Percentiles rank a stretch among this genome's conserved stretches.
phyloP scores from a whole-genome alignment of 495 filamentous ascomycete genomes.

The Penicillium malachiteum region DNA sequence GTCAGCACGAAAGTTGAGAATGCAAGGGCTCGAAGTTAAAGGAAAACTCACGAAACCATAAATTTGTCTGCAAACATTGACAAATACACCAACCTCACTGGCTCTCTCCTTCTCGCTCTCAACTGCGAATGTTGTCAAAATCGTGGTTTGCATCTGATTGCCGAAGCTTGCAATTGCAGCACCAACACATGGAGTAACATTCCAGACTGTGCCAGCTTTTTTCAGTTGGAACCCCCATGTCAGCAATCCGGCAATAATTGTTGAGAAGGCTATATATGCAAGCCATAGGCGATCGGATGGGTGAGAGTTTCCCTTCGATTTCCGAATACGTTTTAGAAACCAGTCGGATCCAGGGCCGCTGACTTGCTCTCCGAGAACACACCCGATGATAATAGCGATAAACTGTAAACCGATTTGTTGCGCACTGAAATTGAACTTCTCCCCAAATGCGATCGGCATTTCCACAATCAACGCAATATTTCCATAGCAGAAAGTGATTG shows the following conservation, averaged over 20 bases:
- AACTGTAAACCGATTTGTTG: constrained; percentile 39
- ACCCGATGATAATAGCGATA: constrained; percentile 37
- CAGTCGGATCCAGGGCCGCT: constrained; percentile 34
- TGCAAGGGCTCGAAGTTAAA: background rate
- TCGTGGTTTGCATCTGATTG: constrained; percentile 36
- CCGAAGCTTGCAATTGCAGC: constrained; percentile 35
- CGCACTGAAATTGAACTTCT: constrained; percentile 33
- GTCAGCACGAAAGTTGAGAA: background rate
- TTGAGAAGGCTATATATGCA: constrained; percentile 29
- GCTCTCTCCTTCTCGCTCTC: constrained; percentile 30
- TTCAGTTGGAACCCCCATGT: constrained; percentile 32
- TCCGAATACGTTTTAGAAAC: constrained; percentile 18
- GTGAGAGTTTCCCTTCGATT: constrained; percentile 12
- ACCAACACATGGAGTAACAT: constrained; percentile 34
- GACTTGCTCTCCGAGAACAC: constrained; percentile 34
- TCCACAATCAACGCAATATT: constrained; percentile 33
- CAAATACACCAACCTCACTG: constrained; percentile 30
- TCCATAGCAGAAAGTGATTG: constrained; percentile 33
- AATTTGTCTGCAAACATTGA: constrained; percentile 32
- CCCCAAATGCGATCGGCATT: constrained; percentile 30
- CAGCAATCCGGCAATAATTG: constrained; percentile 26
- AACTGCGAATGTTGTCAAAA: constrained; percentile 30
- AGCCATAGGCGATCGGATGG: constrained; percentile 37
- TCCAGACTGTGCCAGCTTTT: constrained; percentile 25
- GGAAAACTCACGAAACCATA: constrained; percentile 32